phyloP scores from a whole-genome alignment of 2,329 filamentous ascomycete genomes.

The Trichoderma arundinaceum region DNA sequence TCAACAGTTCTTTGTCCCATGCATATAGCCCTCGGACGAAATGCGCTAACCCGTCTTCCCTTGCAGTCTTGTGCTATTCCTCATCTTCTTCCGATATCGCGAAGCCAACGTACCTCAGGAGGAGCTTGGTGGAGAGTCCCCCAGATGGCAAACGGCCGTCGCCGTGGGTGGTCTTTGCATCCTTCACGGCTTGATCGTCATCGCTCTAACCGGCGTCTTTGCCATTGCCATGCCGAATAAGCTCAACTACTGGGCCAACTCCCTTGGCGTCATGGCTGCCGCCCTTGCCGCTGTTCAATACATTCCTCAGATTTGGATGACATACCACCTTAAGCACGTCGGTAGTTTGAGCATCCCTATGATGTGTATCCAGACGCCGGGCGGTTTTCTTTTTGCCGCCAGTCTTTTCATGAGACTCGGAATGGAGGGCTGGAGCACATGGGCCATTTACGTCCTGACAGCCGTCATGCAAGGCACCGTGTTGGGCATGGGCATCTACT shows the following conservation, averaged over 20 bases:
- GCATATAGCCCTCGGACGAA: neutral
- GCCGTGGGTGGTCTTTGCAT: conserved; percentile 75
- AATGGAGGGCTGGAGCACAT: conserved; percentile 87
- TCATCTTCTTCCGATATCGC: conserved; percentile 85
- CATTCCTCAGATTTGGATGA: conserved; percentile 92
- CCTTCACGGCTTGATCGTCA: conserved; percentile 73
- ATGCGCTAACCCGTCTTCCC: conserved; percentile 35
- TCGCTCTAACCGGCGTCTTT: conserved; percentile 72
- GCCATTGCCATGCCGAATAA: conserved; percentile 65
- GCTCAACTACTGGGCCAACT: conserved; percentile 81
- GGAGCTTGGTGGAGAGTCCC: conserved; percentile 57
- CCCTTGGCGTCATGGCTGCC: conserved; percentile 80
- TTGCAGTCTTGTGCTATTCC: conserved; percentile 83
- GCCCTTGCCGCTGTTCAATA: conserved; percentile 87
- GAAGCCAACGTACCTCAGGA: conserved; percentile 57
- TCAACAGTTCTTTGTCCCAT: neutral
- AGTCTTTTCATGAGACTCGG: conserved; percentile 84
- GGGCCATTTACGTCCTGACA: conserved; percentile 89
- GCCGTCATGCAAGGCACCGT: conserved; percentile 83
- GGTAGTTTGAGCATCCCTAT: conserved; percentile 93
- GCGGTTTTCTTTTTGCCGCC: conserved; percentile 85
- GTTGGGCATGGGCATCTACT: conserved; percentile 79
- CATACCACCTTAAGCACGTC: conserved; percentile 81
- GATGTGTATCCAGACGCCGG: conserved; percentile 98
- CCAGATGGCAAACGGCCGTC: conserved; percentile 79